These are phyloP conservation scores for Pleodorina starrii DNA, from an alignment of 139 green algal genomes.

Conservation along the genomic window DNA sequence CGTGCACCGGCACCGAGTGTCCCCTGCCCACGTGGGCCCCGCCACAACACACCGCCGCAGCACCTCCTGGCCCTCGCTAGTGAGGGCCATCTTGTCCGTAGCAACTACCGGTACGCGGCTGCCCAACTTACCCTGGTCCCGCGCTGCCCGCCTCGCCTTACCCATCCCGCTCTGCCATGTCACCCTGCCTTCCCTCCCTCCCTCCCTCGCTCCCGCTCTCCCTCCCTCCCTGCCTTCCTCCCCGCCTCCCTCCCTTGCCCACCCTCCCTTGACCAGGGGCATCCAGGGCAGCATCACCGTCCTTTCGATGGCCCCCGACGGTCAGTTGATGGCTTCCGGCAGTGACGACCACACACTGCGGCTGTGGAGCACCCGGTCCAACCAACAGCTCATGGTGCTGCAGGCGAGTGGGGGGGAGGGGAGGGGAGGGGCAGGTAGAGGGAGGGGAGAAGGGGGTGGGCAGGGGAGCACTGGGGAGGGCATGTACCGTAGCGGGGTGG, in stretches of 20 bases:
- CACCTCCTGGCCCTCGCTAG: no score
- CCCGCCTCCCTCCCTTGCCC: not conserved
- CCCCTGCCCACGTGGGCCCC: no score
- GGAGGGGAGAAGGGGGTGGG: no score
- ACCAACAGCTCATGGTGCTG: conserved; percentile 47
- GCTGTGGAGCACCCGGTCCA: conserved; percentile 42
- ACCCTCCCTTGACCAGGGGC: conserved; percentile 1
- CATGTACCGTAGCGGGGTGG: no score
- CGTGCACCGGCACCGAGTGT: no score
- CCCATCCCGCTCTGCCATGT: not conserved
- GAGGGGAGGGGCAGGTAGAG: not conserved
- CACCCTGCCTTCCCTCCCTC: not conserved
- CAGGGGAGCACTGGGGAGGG: no score
- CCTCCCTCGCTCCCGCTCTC: not conserved
- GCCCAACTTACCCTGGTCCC: no score
- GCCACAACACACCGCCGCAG: no score
- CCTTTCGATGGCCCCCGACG: conserved; percentile 23
- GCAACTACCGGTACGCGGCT: no score
- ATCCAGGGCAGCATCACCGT: conserved; percentile 21
- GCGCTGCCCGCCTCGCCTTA: not conserved
- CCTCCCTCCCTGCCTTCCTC: not conserved
- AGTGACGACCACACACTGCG: conserved; percentile 39
- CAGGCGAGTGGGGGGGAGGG: not conserved
- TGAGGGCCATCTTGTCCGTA: no score
- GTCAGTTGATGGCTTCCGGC: conserved; percentile 18